Conservation (phyloP, 225 moss, liverwort and hornwort genomes). For the Anthoceros angustus region DNA sequence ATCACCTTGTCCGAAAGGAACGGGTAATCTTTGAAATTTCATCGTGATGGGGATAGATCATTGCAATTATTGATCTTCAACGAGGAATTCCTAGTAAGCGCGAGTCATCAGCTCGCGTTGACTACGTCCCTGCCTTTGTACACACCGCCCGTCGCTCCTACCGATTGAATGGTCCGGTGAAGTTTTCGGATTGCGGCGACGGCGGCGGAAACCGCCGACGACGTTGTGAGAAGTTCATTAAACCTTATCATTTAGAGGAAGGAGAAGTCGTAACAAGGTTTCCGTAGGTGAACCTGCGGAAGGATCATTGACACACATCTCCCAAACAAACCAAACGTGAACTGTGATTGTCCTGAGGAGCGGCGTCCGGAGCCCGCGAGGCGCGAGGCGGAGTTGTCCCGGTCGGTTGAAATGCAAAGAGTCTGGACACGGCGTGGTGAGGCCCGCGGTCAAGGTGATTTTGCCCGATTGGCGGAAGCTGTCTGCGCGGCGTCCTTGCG, state of each 20-base stretch:
- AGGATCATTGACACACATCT: not conserved
- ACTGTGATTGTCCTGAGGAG: not conserved
- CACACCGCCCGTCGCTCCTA: no score
- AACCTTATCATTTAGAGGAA: no score
- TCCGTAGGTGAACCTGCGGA: not conserved
- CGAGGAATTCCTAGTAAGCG: constrained; percentile 9
- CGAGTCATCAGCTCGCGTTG: not conserved
- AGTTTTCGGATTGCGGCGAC: constrained; percentile 19
- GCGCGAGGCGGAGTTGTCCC: no score
- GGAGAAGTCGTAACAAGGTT: no score
- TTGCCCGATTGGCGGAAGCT: not conserved
- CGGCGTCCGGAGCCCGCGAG: not conserved
- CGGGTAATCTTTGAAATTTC: constrained; percentile 6
- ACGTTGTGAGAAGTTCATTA: no score
- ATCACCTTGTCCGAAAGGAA: constrained; percentile 7
- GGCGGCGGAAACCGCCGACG: not conserved
- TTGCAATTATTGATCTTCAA: constrained; percentile 11
- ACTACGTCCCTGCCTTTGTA: no score
- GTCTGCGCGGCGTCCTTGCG: no score
- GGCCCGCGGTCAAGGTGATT: not conserved
- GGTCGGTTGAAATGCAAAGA: no score
- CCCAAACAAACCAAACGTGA: no score
- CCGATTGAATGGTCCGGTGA: constrained; percentile 20
- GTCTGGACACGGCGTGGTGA: no score
- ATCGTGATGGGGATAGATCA: constrained; percentile 11